These are phyloP conservation scores for Alternaria infectoria DNA, from an alignment of 2,329 filamentous ascomycete genomes.

Conservation along the genomic window DNA sequence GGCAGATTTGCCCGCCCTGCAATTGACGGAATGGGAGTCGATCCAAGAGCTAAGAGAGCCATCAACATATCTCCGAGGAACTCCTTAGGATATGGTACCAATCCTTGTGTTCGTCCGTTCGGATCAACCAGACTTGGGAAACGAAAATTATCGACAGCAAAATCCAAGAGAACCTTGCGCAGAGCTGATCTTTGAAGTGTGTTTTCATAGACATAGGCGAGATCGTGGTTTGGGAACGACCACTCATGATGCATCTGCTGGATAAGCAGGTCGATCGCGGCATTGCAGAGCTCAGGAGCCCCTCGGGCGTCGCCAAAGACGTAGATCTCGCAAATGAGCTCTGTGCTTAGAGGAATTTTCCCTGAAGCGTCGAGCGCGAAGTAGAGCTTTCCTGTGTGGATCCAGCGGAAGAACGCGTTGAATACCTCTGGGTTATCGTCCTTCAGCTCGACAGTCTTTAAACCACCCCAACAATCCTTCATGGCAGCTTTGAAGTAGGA, in stretches of 20 bases:
- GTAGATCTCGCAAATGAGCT: neutral
- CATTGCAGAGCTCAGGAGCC: rapidly evolving
- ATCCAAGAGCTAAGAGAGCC: neutral
- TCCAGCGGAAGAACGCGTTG: neutral
- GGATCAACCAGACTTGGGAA: neutral
- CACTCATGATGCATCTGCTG: neutral
- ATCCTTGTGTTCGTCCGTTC: rapidly evolving
- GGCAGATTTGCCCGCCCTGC: neutral
- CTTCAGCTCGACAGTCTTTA: neutral
- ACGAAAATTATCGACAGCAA: rapidly evolving
- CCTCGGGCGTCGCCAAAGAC: rapidly evolving
- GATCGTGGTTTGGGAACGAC: no score
- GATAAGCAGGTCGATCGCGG: rapidly evolving
- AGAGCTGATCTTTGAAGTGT: neutral
- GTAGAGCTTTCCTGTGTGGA: neutral
- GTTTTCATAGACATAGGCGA: neutral
- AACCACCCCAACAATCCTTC: neutral
- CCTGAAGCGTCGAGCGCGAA: neutral
- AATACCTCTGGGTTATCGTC: neutral
- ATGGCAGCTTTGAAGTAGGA: neutral
- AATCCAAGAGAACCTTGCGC: neutral
- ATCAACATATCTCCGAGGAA: rapidly evolving
- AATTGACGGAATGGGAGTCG: neutral
- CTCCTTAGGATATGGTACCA: rapidly evolving
- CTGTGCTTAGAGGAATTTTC: rapidly evolving